Base-by-base conservation (phyloP, 306 rosid genomes). In the Morella rubra region DNA sequence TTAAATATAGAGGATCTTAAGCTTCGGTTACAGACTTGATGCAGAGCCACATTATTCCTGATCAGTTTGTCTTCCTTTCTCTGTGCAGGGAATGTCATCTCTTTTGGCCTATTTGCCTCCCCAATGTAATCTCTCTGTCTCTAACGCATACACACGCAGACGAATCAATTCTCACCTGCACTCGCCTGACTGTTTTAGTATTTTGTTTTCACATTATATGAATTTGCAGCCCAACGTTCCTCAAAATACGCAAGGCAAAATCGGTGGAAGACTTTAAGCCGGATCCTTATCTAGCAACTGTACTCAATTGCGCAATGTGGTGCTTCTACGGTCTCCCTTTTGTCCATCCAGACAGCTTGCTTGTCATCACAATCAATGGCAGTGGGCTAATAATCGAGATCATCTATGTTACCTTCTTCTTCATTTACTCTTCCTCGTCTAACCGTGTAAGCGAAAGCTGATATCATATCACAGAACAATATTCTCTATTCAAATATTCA, bases 271-370 rank as follows among this genome's bases (percentile, higher is more conserved):
- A 88, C n/a, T 96, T 92, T 87, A 90, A 79, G 83, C 86, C 98
- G 13, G 96, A 92, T 85, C 97, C 97, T 0, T 92, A 96, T 67
- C 27, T 96, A 13, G 90, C 86, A 7, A 90, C 98, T 0, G 16
- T 92, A 5, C 81, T 92, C 0, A 92, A 90, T 54, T 96, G 98
- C 69, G 87, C 86, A 13, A 42, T 89, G 80, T 91, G 99, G 97
- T 0, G 82, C 9, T 81, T 92, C 73, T 95, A 90, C 74, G 97
- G 97, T 73, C 13, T 82, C 45, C 97, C 97, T 2, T 72, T 82
- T 7, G 92, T 92, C 27, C 91, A 69, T 56, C 58, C 82, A 12
- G 68, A 81, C 15, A 95, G 91, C 60, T 0, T 65, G 44, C 97
- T 95, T 54, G 96, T 95, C 65, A 4, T 90, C 55, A 85, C 97